Conservation (phyloP, 2,329 filamentous ascomycete genomes). For the Dactylellina cionopaga region DNA sequence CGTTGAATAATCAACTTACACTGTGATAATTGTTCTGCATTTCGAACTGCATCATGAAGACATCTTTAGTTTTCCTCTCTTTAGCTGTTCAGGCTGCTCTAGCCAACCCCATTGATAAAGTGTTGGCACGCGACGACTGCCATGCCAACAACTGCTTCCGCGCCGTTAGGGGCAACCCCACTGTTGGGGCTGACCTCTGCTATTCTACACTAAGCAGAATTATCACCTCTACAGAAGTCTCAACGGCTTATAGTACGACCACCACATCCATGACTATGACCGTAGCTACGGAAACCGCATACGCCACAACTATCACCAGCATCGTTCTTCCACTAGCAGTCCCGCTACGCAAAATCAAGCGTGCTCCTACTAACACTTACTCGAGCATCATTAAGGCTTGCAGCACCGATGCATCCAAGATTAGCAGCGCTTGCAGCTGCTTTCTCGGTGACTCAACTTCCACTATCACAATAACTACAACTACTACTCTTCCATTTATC, state of each 20-base stretch:
- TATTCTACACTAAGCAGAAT: background rate
- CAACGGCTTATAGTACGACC: conserved; percentile 5
- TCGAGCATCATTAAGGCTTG: conserved; percentile 11
- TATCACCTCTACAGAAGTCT: background rate
- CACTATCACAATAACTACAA: background rate
- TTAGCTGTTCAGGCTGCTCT: conserved; percentile 1
- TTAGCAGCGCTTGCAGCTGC: conserved; percentile 24
- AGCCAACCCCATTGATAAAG: conserved; percentile 1
- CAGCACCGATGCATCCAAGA: background rate
- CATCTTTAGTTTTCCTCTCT: conserved; percentile 1
- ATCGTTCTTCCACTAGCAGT: conserved; percentile 1
- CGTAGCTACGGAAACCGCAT: background rate
- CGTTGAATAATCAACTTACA: no score
- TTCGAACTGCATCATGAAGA: conserved; percentile 27
- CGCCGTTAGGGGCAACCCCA: conserved; percentile 8
- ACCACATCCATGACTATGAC: background rate
- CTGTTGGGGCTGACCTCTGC: background rate
- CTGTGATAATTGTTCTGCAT: no score
- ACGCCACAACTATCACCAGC: conserved; percentile 2
- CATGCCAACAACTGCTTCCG: conserved; percentile 15
- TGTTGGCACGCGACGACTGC: background rate
- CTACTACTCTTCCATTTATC: conserved; percentile 4
- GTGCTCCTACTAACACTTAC: background rate
- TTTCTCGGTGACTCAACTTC: conserved; percentile 20
- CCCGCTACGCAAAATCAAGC: background rate